Evolutionary conservation across 441 rosid species (phyloP).

Genomic region (Mallotus japonicus): DNA sequence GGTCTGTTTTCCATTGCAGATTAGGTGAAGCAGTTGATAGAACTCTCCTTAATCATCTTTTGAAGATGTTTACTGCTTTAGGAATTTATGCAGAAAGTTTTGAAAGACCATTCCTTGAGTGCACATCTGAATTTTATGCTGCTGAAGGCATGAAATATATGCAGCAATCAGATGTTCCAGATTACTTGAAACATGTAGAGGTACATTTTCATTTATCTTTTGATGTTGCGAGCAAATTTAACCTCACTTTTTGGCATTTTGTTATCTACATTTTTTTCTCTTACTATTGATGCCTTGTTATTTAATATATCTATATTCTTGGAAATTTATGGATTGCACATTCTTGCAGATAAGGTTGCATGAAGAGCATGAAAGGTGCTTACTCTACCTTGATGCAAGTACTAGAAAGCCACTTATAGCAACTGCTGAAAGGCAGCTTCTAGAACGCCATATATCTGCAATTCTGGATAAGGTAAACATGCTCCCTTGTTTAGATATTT

Average conservation of each 20-base stretch:
- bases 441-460: slow-evolving; percentile 78
- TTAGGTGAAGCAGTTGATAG: slow-evolving; percentile 92
- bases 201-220: slow-evolving; percentile 37
- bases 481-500: slow-evolving; percentile 15
- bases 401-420: slow-evolving; percentile 89
- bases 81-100: slow-evolving; percentile 94
- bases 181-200: slow-evolving; percentile 97
- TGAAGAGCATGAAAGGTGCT: slow-evolving; percentile 97
- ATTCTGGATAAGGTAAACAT: slow-evolving; percentile 83
- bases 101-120: slow-evolving; percentile 89
- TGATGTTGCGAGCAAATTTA: background rate
- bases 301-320: slow-evolving; percentile 8
- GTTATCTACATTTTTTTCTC: background rate
- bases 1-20: slow-evolving; percentile 38
- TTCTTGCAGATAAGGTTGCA: slow-evolving; percentile 77
- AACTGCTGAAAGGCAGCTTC: slow-evolving; percentile 84
- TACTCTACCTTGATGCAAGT: slow-evolving; percentile 77
- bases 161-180: slow-evolving; percentile 98
- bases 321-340: slow-evolving; percentile 13
- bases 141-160: slow-evolving; percentile 95
- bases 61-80: slow-evolving; percentile 98
- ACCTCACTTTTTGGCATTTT: background rate
- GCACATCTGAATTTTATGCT: slow-evolving; percentile 94
- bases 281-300: background rate
- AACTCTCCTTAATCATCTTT: slow-evolving; percentile 82